Conservation (phyloP, 1,139 yeast species). For the Debaryomyces robertsiae region DNA sequence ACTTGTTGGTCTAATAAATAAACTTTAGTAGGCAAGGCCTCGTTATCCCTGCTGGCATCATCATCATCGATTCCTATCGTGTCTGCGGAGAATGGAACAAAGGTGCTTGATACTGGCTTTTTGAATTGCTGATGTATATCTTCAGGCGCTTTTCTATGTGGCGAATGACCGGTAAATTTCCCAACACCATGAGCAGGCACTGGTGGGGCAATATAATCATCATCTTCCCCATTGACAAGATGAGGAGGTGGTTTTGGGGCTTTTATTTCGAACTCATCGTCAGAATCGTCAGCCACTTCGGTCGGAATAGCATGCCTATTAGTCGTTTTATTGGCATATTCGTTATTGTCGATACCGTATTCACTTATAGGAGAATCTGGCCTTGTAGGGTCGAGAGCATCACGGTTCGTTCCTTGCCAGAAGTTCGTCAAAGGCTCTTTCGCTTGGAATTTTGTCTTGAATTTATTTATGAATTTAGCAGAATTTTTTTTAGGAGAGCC, state of each 20-base stretch:
- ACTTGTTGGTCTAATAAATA: constrained; percentile 39
- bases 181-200: constrained; percentile 13
- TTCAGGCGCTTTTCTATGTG: constrained; percentile 28
- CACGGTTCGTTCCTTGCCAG: constrained; percentile 19
- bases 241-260: constrained; percentile 24
- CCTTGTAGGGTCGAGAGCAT: not conserved
- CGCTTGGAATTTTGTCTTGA: constrained; percentile 36
- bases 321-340: constrained; percentile 24
- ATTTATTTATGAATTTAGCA: constrained; percentile 29
- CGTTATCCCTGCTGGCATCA: constrained; percentile 22
- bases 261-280: constrained; percentile 18
- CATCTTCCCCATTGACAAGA: constrained; percentile 11
- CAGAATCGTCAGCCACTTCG: constrained; percentile 11
- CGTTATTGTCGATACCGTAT: constrained; percentile 21
- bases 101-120: constrained; percentile 19
- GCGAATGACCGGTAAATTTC: constrained; percentile 17
- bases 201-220: constrained; percentile 13
- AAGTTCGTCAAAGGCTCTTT: constrained; percentile 38
- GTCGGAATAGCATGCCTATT: constrained; percentile 6
- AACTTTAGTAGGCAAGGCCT: constrained; percentile 37
- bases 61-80: constrained; percentile 40
- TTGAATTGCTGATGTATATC: constrained; percentile 8
- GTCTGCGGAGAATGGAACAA: constrained; percentile 50
- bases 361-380: constrained; percentile 22
- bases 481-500: constrained; percentile 22